Conservation (phyloP, 2,329 filamentous ascomycete species). For the Exophiala lecanii-corni region DNA sequence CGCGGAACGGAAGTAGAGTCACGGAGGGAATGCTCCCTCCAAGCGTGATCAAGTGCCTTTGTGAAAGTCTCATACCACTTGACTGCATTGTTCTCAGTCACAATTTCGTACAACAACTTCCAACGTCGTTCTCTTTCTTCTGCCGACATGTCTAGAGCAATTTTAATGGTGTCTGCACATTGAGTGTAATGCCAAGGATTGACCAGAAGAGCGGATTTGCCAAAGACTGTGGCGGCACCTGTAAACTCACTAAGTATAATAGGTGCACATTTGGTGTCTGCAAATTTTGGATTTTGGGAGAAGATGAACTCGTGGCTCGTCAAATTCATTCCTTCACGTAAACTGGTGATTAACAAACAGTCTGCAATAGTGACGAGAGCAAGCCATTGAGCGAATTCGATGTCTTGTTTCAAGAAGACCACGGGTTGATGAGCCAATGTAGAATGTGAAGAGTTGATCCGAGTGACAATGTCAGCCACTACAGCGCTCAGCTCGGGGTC, state of each 20-base stretch:
- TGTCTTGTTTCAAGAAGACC: slow-evolving; percentile 91
- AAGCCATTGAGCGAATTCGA: slow-evolving; percentile 88
- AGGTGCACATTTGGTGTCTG: slow-evolving; percentile 75
- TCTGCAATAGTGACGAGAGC: slow-evolving; percentile 85
- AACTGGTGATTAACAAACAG: slow-evolving; percentile 86
- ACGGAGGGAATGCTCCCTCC: slow-evolving; percentile 77
- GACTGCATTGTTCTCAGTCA: slow-evolving; percentile 75
- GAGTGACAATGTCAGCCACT: slow-evolving; percentile 88
- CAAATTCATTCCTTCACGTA: slow-evolving; percentile 95
- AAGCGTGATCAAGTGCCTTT: slow-evolving; percentile 65
- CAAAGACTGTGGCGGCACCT: slow-evolving; percentile 81
- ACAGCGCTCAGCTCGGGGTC: slow-evolving; percentile 81
- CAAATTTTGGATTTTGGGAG: slow-evolving; percentile 77
- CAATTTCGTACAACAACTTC: slow-evolving; percentile 65
- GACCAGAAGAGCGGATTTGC: slow-evolving; percentile 73
- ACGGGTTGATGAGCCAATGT: slow-evolving; percentile 88
- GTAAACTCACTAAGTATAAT: slow-evolving; percentile 94
- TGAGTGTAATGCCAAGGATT: slow-evolving; percentile 95
- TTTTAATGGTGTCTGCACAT: slow-evolving; percentile 79
- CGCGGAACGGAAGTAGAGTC: slow-evolving; percentile 84
- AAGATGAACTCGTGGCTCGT: slow-evolving; percentile 92
- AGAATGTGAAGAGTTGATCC: slow-evolving; percentile 87
- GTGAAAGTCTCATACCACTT: slow-evolving; percentile 81
- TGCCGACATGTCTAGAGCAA: slow-evolving; percentile 72
- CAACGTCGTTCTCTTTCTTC: slow-evolving; percentile 72